A percentile compares a stretch with the other conserved stretches of the same genome.
Conservation (phyloP, 148 eudicot genomes). For the Oxyria digyna region DNA sequence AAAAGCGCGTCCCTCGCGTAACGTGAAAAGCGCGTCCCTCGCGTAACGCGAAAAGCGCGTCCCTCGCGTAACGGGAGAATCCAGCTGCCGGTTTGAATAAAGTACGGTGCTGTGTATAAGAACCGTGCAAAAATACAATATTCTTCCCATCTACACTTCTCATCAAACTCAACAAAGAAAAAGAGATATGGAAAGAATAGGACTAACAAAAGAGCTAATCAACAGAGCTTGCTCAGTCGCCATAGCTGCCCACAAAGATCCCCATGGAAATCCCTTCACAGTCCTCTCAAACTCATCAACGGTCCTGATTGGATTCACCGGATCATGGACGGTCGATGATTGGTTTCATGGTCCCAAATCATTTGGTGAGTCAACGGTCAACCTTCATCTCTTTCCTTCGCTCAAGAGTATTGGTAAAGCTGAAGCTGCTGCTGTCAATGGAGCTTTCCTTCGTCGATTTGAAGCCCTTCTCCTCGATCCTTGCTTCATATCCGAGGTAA, state of each 20-base stretch:
- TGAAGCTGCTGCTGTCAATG: slow-evolving; percentile 41
- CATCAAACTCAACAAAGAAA: neutral
- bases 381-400: slow-evolving; percentile 43
- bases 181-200: slow-evolving; percentile 10
- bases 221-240: slow-evolving; percentile 45
- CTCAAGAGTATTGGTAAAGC: slow-evolving; percentile 51
- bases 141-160: no score
- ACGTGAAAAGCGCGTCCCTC: no score
- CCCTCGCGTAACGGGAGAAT: no score
- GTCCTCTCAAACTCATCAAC: slow-evolving; percentile 16
- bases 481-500: slow-evolving; percentile 48
- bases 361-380: slow-evolving; percentile 44
- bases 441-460: slow-evolving; percentile 41
- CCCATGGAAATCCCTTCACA: slow-evolving; percentile 32
- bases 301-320: slow-evolving; percentile 44
- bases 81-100: no score
- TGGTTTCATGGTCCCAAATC: slow-evolving; percentile 27
- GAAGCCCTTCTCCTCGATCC: slow-evolving; percentile 25
- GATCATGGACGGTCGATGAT: slow-evolving; percentile 48
- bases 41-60: no score
- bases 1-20: no score
- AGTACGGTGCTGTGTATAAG: no score
- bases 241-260: slow-evolving; percentile 43
- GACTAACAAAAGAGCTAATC: slow-evolving; percentile 39
- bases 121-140: no score